Base-by-base conservation (phyloP, 1,139 yeast species). In the Blastobotrys indianensis region DNA sequence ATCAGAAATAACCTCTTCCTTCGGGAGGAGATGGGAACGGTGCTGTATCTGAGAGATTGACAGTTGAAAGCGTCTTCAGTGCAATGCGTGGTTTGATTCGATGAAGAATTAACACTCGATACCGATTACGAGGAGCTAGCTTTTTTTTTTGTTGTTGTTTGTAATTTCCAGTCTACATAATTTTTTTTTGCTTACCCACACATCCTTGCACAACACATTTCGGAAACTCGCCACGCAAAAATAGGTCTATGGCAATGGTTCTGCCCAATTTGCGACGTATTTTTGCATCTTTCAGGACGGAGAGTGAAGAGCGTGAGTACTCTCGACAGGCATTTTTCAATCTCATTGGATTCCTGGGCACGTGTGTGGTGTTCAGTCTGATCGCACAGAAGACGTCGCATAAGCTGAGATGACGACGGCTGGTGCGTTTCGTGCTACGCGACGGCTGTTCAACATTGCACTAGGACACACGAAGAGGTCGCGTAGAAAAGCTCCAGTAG, bases 321-420 rank as follows among this genome's bases (percentile, higher is more conserved):
- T 85, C 95, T 0, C 70, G 95, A 42, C 75, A 76, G 53, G 95
- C 95, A 0, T 86, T 86, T 63, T 85, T 85, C 69, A 84, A 85
- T 54, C 71, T 86, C 35, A 70, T 86, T 39, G 95, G 95, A 12
- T 86, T 85, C 56, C 65, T 86, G 29, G 87, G 92, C 1, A 77
- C 90, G 11, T 85, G 95, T 61, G 90, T 85, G 13, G 69, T 82
- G 37, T 85, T 86, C 62, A 82, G 92, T 41, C 78, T 86, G 56
- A 79, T 86, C 45, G 92, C 95, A 1, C 94, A 85, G 61, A 76
- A 74, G 50, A 57, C 58, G 10, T 56, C 62, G 8, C 59, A 58
- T 34, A 41, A 25, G 33, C 32, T n/a, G 10, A 25, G 33, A 23
- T 33, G 12, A 34, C 33, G 33, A 41, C 5, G 37, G 5, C 15